A percentile compares a stretch with the other conserved stretches of the same genome.
Conservation (phyloP, 805 yeast genomes). For the Candida wancherniae region DNA sequence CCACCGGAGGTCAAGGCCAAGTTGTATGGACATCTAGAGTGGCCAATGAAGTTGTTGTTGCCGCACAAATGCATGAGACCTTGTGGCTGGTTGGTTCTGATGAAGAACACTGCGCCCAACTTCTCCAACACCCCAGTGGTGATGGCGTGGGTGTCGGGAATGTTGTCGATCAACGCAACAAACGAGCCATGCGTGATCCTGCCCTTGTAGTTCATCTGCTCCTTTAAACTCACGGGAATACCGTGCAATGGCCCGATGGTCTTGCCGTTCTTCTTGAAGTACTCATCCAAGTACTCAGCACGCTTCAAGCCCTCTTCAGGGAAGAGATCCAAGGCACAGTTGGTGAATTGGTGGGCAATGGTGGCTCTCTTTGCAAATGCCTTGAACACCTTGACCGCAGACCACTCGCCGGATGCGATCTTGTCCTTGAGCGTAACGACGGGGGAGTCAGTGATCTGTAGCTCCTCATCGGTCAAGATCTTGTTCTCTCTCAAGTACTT, state of each 20-base stretch:
- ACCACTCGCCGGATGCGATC: slow-evolving; percentile 43
- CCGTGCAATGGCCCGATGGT: slow-evolving; percentile 63
- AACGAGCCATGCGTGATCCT: slow-evolving; percentile 57
- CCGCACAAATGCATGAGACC: slow-evolving; percentile 67
- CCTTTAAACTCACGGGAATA: slow-evolving; percentile 60
- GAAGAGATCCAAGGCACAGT: slow-evolving; percentile 58
- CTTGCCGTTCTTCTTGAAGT: slow-evolving; percentile 44
- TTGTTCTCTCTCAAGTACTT: slow-evolving; percentile 31
- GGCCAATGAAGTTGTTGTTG: slow-evolving; percentile 54
- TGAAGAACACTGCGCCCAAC: slow-evolving; percentile 58
- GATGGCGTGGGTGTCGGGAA: slow-evolving; percentile 43
- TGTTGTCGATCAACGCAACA: slow-evolving; percentile 47
- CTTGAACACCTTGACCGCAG: slow-evolving; percentile 49
- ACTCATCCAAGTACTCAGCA: slow-evolving; percentile 53
- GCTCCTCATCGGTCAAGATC: slow-evolving; percentile 34
- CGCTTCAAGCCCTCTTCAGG: slow-evolving; percentile 53
- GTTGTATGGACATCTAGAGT: slow-evolving; percentile 56
- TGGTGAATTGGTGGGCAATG: slow-evolving; percentile 58
- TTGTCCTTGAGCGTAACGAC: slow-evolving; percentile 39
- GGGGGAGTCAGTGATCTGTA: slow-evolving; percentile 39
- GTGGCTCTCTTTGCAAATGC: slow-evolving; percentile 66
- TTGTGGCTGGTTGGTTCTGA: slow-evolving; percentile 67
- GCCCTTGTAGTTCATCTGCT: slow-evolving; percentile 53
- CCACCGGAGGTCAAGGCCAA: slow-evolving; percentile 61
- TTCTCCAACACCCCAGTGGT: slow-evolving; percentile 44